Evolutionary conservation across 2,329 filamentous ascomycete genomes (phyloP), one percentile per base, ranked within the genome.

Genomic region (Leptographium procerum): DNA sequence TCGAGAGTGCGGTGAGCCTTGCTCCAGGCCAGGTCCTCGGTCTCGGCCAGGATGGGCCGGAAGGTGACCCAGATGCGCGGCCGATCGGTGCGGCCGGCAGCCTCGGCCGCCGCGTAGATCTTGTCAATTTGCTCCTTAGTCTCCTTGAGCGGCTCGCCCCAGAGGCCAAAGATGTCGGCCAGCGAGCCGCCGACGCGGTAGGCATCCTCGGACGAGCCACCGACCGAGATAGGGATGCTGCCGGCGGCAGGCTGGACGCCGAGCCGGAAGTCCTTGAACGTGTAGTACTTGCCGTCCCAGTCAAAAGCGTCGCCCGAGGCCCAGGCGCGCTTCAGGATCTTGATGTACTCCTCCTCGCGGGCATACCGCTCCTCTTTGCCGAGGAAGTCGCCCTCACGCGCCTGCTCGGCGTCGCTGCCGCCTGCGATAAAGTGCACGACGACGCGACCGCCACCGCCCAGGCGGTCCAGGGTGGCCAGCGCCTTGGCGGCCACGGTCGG

Each of bases 61-160:
- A 84, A 84, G 0, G 82, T 84, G 1, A 85, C 82, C 82, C 82
- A 85, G 64, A 85, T 84, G 4, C 79, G 70, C 8, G 82, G 82
- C 0, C 76, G 70, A 61, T 84, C 81, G 0, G 61, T 66, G 1
- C 82, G 75, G 0, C 81, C 81, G 1, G 81, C 81, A 62, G 77
- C 78, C n/a, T 73, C 78, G 0, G 82, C 77, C 64, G 80, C 81
- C 3, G 75, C 78, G 61, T 83, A 83, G 65, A 85, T 79, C 24
- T 76, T 75, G 61, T 82, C 79, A 62, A 85, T 83, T 66, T 85
- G 82, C 64, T 84, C 73, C 68, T 80, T 81, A 0, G 82, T 84
- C 65, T 85, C 82, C 68, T 83, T 83, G 2, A 84, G 70, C 1
- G 82, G 82, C 64, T 85, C 82, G 13, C 82, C 82, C 82, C 82